Percentiles rank a stretch among this genome's conserved stretches.
Conservation (phyloP, 768 basidiomycete species). For the Lentinula edodes region DNA sequence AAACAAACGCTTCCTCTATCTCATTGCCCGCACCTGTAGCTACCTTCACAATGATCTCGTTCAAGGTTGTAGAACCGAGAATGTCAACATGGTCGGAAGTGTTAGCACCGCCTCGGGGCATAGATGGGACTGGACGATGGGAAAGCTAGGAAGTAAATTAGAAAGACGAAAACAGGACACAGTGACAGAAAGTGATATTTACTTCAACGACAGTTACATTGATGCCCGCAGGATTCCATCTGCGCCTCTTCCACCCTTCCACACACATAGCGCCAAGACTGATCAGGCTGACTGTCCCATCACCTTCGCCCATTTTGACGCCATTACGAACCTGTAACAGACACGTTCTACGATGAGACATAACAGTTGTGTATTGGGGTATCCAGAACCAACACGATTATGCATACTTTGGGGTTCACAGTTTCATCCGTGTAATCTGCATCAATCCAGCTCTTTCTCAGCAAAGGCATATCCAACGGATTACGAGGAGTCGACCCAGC, state of each 20-base stretch:
- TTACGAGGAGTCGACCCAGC: conserved; percentile 25
- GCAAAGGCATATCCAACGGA: conserved; percentile 48
- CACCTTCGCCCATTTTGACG: conserved; percentile 91
- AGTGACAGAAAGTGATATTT: conserved; percentile 10
- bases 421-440: conserved; percentile 67
- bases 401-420: conserved; percentile 42
- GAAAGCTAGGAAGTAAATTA: conserved; percentile 45
- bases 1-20: conserved; percentile 64
- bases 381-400: not conserved
- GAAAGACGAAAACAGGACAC: not conserved
- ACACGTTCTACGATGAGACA: not conserved
- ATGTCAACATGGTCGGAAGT: conserved; percentile 91
- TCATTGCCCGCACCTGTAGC: conserved; percentile 79
- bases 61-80: conserved; percentile 71
- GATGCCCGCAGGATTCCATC: conserved; percentile 93
- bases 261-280: conserved; percentile 95
- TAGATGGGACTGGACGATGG: conserved; percentile 67
- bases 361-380: too few relatives aligned
- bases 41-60: conserved; percentile 87
- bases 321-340: conserved; percentile 61
- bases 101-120: conserved; percentile 86
- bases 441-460: conserved; percentile 79
- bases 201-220: conserved; percentile 85
- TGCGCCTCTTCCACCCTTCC: conserved; percentile 84
- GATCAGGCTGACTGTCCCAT: conserved; percentile 85